Evolutionary conservation across 2,329 filamentous ascomycete species (phyloP).

Genomic region (Didymellaceae sp.): DNA sequence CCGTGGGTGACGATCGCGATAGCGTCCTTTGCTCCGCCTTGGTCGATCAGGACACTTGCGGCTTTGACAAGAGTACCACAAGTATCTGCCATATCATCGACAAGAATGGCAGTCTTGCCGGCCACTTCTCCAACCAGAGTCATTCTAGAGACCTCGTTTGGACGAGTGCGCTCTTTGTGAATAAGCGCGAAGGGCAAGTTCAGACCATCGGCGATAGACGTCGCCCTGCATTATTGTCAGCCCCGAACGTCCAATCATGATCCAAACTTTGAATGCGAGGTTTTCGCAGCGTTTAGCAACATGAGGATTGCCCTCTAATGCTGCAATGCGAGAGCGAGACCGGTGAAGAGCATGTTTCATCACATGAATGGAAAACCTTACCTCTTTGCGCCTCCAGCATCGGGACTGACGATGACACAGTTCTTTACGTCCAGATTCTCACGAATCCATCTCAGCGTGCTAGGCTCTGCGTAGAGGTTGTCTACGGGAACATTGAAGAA

Average conservation of each 20-base stretch:
- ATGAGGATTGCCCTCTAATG: background rate
- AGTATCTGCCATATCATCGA: conserved; percentile 98
- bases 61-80: conserved; percentile 90
- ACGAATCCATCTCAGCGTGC: conserved; percentile 87
- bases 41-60: conserved; percentile 78
- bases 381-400: conserved; percentile 93
- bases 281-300: too few relatives aligned
- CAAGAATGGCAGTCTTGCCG: conserved; percentile 91
- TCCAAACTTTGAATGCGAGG: too few relatives aligned
- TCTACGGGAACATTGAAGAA: conserved; percentile 88
- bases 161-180: conserved; percentile 92
- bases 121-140: conserved; percentile 93
- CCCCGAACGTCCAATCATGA: conserved; percentile 1
- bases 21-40: conserved; percentile 84
- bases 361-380: conserved; percentile 42
- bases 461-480: conserved; percentile 92
- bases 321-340: background rate
- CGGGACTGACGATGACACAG: conserved; percentile 92
- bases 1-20: conserved; percentile 96
- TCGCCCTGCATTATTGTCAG: conserved; percentile 64
- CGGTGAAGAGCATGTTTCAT: conserved; percentile 1
- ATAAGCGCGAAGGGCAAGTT: conserved; percentile 93
- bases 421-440: conserved; percentile 83
- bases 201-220: conserved; percentile 88
- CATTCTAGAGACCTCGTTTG: conserved; percentile 91